Evolutionary conservation across 140 eudicot genomes (phyloP).

Genomic region (Stevia rebaudiana): DNA sequence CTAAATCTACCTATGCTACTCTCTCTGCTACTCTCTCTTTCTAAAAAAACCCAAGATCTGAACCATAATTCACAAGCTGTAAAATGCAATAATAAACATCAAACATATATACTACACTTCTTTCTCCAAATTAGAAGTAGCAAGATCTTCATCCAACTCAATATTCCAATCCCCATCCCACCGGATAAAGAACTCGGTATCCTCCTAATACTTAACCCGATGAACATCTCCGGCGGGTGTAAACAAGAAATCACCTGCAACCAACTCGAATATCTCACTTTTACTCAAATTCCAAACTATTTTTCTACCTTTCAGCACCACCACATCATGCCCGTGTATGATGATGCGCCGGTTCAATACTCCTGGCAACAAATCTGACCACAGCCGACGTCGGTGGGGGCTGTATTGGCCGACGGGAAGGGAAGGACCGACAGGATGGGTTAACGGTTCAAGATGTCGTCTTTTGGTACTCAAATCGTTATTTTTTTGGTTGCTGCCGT

Average conservation of each 20-base stretch:
- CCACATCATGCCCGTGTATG: slow-evolving; percentile 81
- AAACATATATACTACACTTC: slow-evolving; percentile 1
- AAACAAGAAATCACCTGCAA: slow-evolving; percentile 63
- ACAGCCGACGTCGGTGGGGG: slow-evolving; percentile 76
- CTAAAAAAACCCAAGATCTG: no score
- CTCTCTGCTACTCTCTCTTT: no score
- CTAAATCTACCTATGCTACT: no score
- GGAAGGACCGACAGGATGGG: no score
- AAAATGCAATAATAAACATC: not conserved
- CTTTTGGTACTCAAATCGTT: no score
- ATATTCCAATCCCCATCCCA: slow-evolving; percentile 96
- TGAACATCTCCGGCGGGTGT: slow-evolving; percentile 78
- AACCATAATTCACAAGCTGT: no score
- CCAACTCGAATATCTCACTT: slow-evolving; percentile 44
- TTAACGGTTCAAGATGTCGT: no score
- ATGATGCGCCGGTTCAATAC: slow-evolving; percentile 90
- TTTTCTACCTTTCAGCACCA: slow-evolving; percentile 75
- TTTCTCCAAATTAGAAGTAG: slow-evolving; percentile 41
- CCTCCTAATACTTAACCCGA: slow-evolving; percentile 71
- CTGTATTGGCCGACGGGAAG: no score
- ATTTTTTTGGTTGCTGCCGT: no score
- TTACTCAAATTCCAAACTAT: slow-evolving; percentile 74
- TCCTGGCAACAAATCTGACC: slow-evolving; percentile 57
- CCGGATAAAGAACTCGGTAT: slow-evolving; percentile 77
- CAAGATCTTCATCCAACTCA: slow-evolving; percentile 75